Conservation (phyloP, 177 flowering plant species). For the Vitis hybrid region DNA sequence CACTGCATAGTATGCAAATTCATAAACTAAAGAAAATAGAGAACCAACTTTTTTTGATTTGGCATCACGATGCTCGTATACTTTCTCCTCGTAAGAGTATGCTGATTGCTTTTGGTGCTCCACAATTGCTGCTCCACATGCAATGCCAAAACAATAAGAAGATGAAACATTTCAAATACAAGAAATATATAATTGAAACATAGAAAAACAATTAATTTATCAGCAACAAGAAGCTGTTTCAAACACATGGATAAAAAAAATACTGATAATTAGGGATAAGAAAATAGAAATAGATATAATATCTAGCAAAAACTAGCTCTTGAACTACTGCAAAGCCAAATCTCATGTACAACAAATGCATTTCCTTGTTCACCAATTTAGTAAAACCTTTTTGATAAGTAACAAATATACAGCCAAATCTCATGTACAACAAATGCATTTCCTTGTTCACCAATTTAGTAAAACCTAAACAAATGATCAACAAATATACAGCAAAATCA, state of each 20-base stretch:
- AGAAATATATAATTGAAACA: neutral
- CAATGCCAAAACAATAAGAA: neutral
- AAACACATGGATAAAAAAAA: no score
- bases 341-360: no score
- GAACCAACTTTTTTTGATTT: constrained; percentile 53
- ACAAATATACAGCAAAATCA: neutral
- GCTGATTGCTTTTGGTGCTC: constrained; percentile 55
- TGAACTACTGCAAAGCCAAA: no score
- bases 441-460: no score
- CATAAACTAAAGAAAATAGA: neutral
- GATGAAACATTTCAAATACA: neutral
- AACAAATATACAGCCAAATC: no score
- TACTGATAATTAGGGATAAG: no score
- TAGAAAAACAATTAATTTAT: neutral
- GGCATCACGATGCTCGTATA: constrained; percentile 55
- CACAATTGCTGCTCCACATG: constrained; percentile 23
- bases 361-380: no score
- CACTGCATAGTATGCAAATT: neutral
- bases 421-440: no score
- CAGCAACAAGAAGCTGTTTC: neutral
- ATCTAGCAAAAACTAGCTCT: no score
- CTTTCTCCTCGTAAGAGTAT: constrained; percentile 50
- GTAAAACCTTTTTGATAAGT: no score
- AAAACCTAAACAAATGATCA: no score
- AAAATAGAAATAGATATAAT: no score